A percentile compares a stretch with the other conserved stretches of the same genome.
phyloP scores from a whole-genome alignment of 441 rosid species.

The Gossypium davidsonii region DNA sequence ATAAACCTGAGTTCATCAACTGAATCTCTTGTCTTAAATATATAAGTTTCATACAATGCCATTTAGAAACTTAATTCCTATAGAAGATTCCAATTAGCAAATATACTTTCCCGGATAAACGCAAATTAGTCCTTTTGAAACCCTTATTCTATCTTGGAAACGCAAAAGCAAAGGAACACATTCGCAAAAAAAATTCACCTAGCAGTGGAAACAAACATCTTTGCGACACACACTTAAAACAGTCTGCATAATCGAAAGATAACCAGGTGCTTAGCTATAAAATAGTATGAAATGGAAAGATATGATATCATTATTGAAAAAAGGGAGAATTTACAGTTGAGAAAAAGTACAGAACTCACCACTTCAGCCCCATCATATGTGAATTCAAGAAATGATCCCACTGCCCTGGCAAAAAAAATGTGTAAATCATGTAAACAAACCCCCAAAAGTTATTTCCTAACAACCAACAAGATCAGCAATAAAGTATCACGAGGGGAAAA shows the following conservation, averaged over 20 bases:
- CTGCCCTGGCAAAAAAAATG: slow-evolving; percentile 60
- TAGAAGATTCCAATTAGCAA: neutral
- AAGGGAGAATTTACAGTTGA: neutral
- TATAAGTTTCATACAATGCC: neutral
- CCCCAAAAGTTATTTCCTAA: slow-evolving; percentile 8
- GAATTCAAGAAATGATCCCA: slow-evolving; percentile 94
- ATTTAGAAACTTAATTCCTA: neutral
- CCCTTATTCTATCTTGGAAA: slow-evolving; percentile 6
- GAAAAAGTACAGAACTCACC: slow-evolving; percentile 45
- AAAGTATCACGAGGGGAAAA: neutral
- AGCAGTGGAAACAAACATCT: neutral
- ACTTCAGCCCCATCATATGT: slow-evolving; percentile 78
- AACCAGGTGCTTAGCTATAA: neutral
- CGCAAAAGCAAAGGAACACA: neutral
- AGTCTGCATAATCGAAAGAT: neutral
- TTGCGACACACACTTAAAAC: neutral
- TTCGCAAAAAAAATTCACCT: neutral
- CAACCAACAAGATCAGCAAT: slow-evolving; percentile 6
- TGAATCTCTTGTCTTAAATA: neutral
- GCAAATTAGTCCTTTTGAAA: neutral
- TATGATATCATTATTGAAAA: neutral
- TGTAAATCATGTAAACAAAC: slow-evolving; percentile 17
- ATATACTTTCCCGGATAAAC: neutral
- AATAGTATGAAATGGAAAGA: neutral
- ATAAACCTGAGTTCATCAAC: neutral